Percentiles rank a stretch among this genome's conserved stretches.
Conservation (phyloP, 2,329 filamentous ascomycete species). For the Monosporascus sp. region DNA sequence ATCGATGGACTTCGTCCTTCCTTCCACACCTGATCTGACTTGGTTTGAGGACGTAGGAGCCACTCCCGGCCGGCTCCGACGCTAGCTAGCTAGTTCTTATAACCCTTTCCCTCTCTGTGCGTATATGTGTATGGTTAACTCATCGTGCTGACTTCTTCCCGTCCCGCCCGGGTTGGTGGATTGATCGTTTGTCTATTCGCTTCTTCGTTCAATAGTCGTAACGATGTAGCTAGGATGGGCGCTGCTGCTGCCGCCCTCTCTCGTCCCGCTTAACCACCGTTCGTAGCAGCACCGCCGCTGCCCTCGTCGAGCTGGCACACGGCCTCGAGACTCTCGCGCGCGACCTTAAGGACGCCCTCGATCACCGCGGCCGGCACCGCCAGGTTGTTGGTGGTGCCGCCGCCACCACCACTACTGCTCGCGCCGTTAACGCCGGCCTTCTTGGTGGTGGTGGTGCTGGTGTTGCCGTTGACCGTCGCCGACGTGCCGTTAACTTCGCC, state of each 20-base stretch:
- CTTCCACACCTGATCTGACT: too few relatives aligned
- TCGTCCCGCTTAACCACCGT: not conserved
- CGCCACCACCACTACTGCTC: not conserved
- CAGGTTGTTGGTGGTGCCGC: constrained; percentile 33
- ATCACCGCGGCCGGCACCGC: constrained; percentile 56
- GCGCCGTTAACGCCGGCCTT: constrained; percentile 14
- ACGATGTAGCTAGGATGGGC: not conserved
- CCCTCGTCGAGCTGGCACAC: constrained; percentile 37
- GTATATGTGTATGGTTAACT: too few relatives aligned
- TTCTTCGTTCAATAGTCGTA: not conserved
- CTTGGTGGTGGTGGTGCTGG: constrained; percentile 16
- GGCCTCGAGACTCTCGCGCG: constrained; percentile 52
- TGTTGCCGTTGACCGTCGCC: constrained; percentile 24
- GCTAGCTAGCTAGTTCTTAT: too few relatives aligned
- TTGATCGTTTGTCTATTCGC: too few relatives aligned
- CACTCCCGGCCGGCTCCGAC: too few relatives aligned
- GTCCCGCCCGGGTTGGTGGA: too few relatives aligned
- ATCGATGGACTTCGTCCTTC: too few relatives aligned
- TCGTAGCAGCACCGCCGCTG: not conserved
- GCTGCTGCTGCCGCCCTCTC: not conserved
- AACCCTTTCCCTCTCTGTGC: too few relatives aligned
- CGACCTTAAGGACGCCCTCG: constrained; percentile 56
- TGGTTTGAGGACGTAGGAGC: too few relatives aligned
- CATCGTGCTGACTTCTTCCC: not conserved
- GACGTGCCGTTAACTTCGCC: constrained; percentile 23